Conservation (phyloP, 2,329 filamentous ascomycete species). For the Aspergillus niger region DNA sequence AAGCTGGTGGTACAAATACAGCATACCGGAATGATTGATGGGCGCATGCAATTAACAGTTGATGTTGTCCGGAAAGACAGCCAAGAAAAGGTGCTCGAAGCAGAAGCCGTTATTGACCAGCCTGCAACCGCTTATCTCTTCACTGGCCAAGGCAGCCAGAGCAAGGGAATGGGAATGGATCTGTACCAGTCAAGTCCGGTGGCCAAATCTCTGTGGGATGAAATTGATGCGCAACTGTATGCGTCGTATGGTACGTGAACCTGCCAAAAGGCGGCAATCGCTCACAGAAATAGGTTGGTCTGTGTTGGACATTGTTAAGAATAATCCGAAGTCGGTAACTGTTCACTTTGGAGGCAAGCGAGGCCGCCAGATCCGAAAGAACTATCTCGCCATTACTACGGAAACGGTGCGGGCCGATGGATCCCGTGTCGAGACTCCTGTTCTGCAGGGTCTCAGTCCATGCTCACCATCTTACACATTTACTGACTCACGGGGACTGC, state of each 20-base stretch:
- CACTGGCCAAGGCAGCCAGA: slow-evolving; percentile 93
- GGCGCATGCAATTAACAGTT: slow-evolving; percentile 96
- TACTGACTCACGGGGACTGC: slow-evolving; percentile 84
- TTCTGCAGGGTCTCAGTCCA: slow-evolving; percentile 79
- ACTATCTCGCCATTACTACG: slow-evolving; percentile 85
- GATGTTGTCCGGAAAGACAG: slow-evolving; percentile 89
- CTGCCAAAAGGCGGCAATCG: not conserved
- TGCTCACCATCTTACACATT: slow-evolving; percentile 95
- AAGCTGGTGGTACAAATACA: slow-evolving; percentile 87
- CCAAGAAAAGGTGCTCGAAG: slow-evolving; percentile 88
- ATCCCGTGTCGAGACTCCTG: slow-evolving; percentile 90
- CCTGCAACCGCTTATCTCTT: slow-evolving; percentile 94
- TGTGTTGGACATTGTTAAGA: slow-evolving; percentile 95
- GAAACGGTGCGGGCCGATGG: slow-evolving; percentile 15
- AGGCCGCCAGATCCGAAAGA: slow-evolving; percentile 91
- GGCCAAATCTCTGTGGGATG: slow-evolving; percentile 92
- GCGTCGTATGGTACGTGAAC: slow-evolving; percentile 71
- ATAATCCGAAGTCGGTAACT: slow-evolving; percentile 96
- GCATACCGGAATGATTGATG: slow-evolving; percentile 92
- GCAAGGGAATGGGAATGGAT: slow-evolving; percentile 99
- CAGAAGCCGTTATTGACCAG: slow-evolving; percentile 94
- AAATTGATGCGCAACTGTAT: slow-evolving; percentile 94
- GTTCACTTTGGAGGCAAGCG: slow-evolving; percentile 94
- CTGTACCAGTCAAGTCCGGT: slow-evolving; percentile 87
- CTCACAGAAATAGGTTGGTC: slow-evolving; percentile 60